Conservation (phyloP, 176 grass and related monocot genomes). For the Dactylis glomerata region DNA sequence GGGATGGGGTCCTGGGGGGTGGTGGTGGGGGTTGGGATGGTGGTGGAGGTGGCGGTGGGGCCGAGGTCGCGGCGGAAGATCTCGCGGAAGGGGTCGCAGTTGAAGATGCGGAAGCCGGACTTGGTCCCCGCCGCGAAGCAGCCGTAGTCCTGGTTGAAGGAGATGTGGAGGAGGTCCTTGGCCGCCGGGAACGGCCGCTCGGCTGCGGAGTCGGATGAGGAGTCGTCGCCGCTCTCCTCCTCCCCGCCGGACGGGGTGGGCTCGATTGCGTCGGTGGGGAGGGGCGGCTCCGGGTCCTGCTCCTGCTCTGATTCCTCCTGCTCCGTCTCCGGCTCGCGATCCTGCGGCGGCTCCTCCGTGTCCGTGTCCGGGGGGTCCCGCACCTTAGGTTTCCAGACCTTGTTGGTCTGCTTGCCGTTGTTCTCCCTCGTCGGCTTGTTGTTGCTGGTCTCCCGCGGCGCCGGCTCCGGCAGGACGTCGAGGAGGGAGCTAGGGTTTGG, state of each 20-base stretch:
- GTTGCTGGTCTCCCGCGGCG: background rate
- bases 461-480: background rate
- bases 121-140: constrained; percentile 90
- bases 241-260: constrained; percentile 38
- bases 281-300: background rate
- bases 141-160: constrained; percentile 98
- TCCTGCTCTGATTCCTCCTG: background rate
- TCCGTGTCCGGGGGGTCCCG: background rate
- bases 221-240: constrained; percentile 20
- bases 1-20: background rate
- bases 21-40: accelerated
- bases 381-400: background rate
- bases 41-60: background rate
- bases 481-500: constrained; percentile 46
- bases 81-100: constrained; percentile 97
- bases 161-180: constrained; percentile 67
- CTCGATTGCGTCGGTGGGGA: constrained; percentile 29
- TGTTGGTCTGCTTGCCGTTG: background rate
- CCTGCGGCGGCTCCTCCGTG: background rate
- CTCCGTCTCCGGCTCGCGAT: background rate
- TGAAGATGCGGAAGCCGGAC: constrained; percentile 97
- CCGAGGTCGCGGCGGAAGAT: constrained; percentile 89
- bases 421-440: background rate
- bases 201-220: background rate
- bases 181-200: constrained; percentile 15